Evolutionary conservation across 2,329 filamentous ascomycete genomes (phyloP).

Genomic region (Apiospora koreana): DNA sequence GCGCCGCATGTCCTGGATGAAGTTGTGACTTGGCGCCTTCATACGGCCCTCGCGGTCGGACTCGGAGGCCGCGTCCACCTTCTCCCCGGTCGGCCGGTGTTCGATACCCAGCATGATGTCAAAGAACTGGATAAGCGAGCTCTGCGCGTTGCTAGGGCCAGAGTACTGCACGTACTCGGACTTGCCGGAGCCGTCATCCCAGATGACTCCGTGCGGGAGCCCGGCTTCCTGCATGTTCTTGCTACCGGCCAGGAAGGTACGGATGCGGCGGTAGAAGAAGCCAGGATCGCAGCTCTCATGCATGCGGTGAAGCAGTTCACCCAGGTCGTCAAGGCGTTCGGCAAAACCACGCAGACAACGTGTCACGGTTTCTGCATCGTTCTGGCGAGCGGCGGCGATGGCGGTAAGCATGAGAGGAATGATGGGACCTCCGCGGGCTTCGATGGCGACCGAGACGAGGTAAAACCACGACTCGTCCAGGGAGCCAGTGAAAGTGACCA

Average conservation of each 20-base stretch:
- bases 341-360: slow-evolving; percentile 80
- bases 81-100: slow-evolving; percentile 85
- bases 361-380: slow-evolving; percentile 71
- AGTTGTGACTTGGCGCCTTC: slow-evolving; percentile 69
- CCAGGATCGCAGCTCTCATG: slow-evolving; percentile 94
- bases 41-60: slow-evolving; percentile 45
- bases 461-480: slow-evolving; percentile 99
- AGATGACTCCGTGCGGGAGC: slow-evolving; percentile 82
- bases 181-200: slow-evolving; percentile 74
- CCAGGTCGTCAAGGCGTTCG: slow-evolving; percentile 84
- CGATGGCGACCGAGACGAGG: slow-evolving; percentile 90
- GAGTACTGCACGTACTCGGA: slow-evolving; percentile 80
- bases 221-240: slow-evolving; percentile 98
- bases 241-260: slow-evolving; percentile 93
- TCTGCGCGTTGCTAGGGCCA: slow-evolving; percentile 95
- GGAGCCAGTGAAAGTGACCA: slow-evolving; percentile 90
- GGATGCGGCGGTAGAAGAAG: slow-evolving; percentile 93
- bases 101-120: slow-evolving; percentile 88
- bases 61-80: slow-evolving; percentile 45
- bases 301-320: slow-evolving; percentile 78
- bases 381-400: slow-evolving; percentile 73
- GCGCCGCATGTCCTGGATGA: slow-evolving; percentile 93
- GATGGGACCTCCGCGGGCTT: slow-evolving; percentile 84
- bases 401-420: slow-evolving; percentile 88
- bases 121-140: slow-evolving; percentile 96